Percentiles rank a stretch among this genome's conserved stretches.
Conservation (phyloP, 495 filamentous ascomycete species). For the Penicillium ucsense region DNA sequence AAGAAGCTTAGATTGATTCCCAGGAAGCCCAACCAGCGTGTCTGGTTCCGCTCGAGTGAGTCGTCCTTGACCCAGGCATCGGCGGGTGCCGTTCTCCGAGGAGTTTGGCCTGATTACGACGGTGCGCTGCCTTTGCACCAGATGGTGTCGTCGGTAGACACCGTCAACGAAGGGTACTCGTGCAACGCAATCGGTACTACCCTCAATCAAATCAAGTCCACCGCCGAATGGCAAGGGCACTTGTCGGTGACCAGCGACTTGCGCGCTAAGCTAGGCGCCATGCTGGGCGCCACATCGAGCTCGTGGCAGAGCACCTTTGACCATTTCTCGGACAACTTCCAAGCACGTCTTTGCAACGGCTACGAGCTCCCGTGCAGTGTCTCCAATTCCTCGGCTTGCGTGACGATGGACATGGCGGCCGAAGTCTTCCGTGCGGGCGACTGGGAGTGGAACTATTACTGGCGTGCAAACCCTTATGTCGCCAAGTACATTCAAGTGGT, state of each 20-base stretch:
- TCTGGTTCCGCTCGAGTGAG: conserved; percentile 34
- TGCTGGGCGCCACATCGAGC: conserved; percentile 24
- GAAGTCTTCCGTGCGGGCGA: conserved; percentile 37
- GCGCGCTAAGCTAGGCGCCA: conserved; percentile 22
- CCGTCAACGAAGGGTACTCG: conserved; percentile 29
- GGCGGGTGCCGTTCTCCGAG: conserved; percentile 31
- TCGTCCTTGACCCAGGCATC: conserved; percentile 29
- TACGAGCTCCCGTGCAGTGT: conserved; percentile 28
- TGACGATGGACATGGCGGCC: conserved; percentile 22
- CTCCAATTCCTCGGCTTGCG: conserved; percentile 21
- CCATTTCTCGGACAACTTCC: conserved; percentile 38
- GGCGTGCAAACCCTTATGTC: conserved; percentile 27
- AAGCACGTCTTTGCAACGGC: conserved; percentile 34
- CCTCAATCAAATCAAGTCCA: conserved; percentile 20
- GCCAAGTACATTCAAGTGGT: conserved; percentile 30
- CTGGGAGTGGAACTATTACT: conserved; percentile 40
- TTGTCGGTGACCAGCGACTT: conserved; percentile 22
- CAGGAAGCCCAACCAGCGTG: conserved; percentile 13
- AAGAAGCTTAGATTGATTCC: conserved; percentile 27
- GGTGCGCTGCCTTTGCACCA: conserved; percentile 32
- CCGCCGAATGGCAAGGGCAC: conserved; percentile 28
- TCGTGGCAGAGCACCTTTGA: conserved; percentile 32
- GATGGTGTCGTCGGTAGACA: conserved; percentile 28
- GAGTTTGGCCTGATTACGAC: conserved; percentile 25
- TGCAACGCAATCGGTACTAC: conserved; percentile 19